A percentile compares a stretch with the other conserved stretches of the same genome.
phyloP scores from a whole-genome alignment of 148 eudicot genomes.

The Camellia granthamiana region DNA sequence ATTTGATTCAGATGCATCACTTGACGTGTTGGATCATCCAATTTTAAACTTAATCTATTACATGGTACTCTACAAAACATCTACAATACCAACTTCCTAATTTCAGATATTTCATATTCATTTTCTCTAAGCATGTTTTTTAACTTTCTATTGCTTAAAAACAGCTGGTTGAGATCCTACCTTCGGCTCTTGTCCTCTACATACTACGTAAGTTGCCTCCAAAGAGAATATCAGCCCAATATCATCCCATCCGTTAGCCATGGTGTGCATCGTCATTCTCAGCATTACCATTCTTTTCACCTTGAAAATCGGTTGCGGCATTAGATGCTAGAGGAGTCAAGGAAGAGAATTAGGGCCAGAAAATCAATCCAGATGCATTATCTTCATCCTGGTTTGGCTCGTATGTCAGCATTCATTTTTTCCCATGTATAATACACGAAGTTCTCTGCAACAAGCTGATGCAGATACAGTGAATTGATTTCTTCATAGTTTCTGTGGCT shows the following conservation, averaged over 20 bases:
- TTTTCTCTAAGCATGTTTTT: not conserved
- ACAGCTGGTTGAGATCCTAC: constrained; percentile 94
- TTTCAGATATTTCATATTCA: not conserved
- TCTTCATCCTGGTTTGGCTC: not conserved
- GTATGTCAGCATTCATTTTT: constrained; percentile 5
- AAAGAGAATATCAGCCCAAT: constrained; percentile 64
- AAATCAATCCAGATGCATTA: not conserved
- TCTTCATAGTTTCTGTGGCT: constrained; percentile 14
- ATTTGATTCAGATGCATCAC: constrained; percentile 71
- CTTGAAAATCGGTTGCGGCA: constrained; percentile 12
- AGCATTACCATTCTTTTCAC: not conserved
- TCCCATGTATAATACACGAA: constrained; percentile 16
- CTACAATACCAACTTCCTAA: not conserved
- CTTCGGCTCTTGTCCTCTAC: constrained; percentile 85
- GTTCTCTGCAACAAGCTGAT: constrained; percentile 20
- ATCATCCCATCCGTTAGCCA: constrained; percentile 66
- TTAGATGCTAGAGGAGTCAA: constrained; percentile 11
- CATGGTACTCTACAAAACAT: constrained; percentile 42
- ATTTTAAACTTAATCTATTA: constrained; percentile 71
- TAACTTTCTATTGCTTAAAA: not conserved
- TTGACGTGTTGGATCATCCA: constrained; percentile 84
- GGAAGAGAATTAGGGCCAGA: constrained; percentile 1
- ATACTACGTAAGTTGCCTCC: constrained; percentile 87
- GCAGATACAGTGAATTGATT: constrained; percentile 8
- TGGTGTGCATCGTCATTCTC: not conserved